A percentile compares a stretch with the other conserved stretches of the same genome.
These are phyloP conservation scores for Mrakia blollopis DNA, from an alignment of 768 basidiomycete species.

Conservation along the genomic window DNA sequence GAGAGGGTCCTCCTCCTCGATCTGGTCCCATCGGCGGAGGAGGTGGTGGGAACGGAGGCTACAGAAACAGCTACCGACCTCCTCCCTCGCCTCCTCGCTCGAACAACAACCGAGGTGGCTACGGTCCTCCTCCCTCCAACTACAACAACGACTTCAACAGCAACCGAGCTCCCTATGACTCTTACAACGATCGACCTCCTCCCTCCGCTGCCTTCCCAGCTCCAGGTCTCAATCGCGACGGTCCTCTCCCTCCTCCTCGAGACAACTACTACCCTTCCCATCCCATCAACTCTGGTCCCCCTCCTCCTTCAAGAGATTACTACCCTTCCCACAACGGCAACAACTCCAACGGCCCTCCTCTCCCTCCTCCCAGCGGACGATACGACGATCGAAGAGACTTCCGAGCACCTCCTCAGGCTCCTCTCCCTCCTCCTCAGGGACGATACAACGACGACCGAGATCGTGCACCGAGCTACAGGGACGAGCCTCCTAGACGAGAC, in stretches of 20 bases:
- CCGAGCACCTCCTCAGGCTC: neutral
- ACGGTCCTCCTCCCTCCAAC: constrained; percentile 51
- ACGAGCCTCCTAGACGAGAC: constrained; percentile 7
- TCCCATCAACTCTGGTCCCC: neutral
- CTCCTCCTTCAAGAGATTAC: constrained; percentile 8
- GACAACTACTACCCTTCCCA: neutral
- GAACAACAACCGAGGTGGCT: constrained; percentile 54
- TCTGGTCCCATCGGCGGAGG: constrained; percentile 12
- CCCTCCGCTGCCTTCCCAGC: constrained; percentile 27
- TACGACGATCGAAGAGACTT: constrained; percentile 14
- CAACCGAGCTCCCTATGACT: constrained; percentile 52
- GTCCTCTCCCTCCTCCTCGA: constrained; percentile 1
- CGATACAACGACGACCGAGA: constrained; percentile 14
- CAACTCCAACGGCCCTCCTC: neutral
- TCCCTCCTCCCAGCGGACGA: neutral
- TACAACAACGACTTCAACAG: constrained; percentile 49
- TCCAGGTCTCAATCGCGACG: constrained; percentile 1
- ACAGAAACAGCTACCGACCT: constrained; percentile 46
- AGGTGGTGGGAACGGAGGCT: constrained; percentile 45
- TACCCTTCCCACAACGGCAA: constrained; percentile 1
- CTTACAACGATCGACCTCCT: constrained; percentile 50
- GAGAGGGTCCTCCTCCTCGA: constrained; percentile 11
- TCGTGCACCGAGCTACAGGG: neutral
- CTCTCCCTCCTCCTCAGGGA: neutral
- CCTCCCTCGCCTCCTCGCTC: constrained; percentile 45